Evolutionary conservation across 2,329 filamentous ascomycete species (phyloP).

Genomic region (Didymella keratinophila): DNA sequence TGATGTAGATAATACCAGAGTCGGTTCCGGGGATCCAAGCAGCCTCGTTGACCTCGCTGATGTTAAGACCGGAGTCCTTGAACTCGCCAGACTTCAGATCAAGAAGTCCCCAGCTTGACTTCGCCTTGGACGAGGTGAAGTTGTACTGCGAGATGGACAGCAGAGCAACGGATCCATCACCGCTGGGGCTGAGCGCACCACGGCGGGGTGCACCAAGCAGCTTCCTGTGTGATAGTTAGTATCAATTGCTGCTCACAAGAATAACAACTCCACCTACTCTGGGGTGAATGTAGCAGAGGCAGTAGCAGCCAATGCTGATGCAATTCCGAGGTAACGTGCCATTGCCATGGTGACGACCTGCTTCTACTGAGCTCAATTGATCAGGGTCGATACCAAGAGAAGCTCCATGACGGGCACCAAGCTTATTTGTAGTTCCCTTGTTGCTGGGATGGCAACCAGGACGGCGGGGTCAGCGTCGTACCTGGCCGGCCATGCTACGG

Average conservation of each 20-base stretch:
- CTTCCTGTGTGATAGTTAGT: conserved; percentile 30
- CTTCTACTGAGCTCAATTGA: conserved; percentile 39
- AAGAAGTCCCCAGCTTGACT: conserved; percentile 58
- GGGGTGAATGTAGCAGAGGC: conserved; percentile 46
- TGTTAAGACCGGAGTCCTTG: conserved; percentile 41
- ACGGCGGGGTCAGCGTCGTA: conserved; percentile 25
- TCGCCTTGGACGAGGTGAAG: conserved; percentile 74
- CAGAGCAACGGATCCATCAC: conserved; percentile 68
- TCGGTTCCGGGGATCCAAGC: conserved; percentile 47
- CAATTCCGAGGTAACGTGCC: conserved; percentile 46
- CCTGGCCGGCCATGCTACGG: conserved; percentile 18
- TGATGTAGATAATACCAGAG: conserved; percentile 69
- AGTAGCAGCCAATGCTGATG: conserved; percentile 45
- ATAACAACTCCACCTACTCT: conserved; percentile 36
- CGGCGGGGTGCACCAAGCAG: conserved; percentile 78
- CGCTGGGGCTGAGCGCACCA: conserved; percentile 71
- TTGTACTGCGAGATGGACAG: conserved; percentile 79
- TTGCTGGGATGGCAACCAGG: conserved; percentile 21
- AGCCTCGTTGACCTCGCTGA: conserved; percentile 45
- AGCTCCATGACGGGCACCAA: conserved; percentile 26
- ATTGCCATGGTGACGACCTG: conserved; percentile 42
- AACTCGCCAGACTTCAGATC: conserved; percentile 46
- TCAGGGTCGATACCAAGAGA: conserved; percentile 32
- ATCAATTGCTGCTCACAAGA: background rate
- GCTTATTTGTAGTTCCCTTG: conserved; percentile 34